Percentiles rank a stretch among this genome's conserved stretches.
Conservation (phyloP, 2,329 filamentous ascomycete genomes). For the Periconia sp. region DNA sequence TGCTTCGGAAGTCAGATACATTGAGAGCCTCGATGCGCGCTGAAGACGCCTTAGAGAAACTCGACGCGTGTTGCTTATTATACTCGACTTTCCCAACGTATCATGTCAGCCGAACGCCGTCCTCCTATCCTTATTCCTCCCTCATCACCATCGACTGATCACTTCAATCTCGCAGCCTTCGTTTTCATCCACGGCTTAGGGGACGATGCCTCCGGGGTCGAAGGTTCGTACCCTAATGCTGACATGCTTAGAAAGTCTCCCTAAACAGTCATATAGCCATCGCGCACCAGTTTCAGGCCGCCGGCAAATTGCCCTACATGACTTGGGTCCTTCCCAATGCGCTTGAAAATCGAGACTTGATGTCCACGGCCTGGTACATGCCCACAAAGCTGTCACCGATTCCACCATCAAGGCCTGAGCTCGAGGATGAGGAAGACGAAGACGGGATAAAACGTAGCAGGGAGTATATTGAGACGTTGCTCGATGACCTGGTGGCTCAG, state of each 20-base stretch:
- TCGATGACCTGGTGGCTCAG: conserved; percentile 49
- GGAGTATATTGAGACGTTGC: conserved; percentile 49
- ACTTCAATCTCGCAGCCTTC: conserved; percentile 50
- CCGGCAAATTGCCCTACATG: conserved; percentile 55
- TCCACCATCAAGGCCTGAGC: conserved; percentile 48
- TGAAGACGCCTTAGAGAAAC: too few species aligned
- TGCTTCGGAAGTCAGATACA: not conserved
- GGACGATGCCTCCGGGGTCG: conserved; percentile 53
- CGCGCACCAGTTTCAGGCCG: conserved; percentile 55
- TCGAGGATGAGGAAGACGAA: conserved; percentile 56
- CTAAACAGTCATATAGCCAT: too few species aligned
- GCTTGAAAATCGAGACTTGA: conserved; percentile 53
- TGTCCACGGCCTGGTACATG: conserved; percentile 55
- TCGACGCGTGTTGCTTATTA: too few species aligned
- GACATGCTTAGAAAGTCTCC: too few species aligned
- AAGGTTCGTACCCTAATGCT: conserved; percentile 35
- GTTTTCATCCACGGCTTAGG: conserved; percentile 56
- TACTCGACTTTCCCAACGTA: too few species aligned
- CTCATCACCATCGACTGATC: conserved; percentile 37
- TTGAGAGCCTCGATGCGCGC: too few species aligned
- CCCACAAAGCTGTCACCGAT: conserved; percentile 50
- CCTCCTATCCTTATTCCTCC: conserved; percentile 48
- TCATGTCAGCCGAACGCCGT: conserved; percentile 18
- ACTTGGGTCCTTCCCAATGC: conserved; percentile 60
- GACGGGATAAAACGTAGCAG: conserved; percentile 50